These are phyloP conservation scores for Escallonia rubra DNA, from an alignment of 129 eudicot genomes.

Conservation along the genomic window DNA sequence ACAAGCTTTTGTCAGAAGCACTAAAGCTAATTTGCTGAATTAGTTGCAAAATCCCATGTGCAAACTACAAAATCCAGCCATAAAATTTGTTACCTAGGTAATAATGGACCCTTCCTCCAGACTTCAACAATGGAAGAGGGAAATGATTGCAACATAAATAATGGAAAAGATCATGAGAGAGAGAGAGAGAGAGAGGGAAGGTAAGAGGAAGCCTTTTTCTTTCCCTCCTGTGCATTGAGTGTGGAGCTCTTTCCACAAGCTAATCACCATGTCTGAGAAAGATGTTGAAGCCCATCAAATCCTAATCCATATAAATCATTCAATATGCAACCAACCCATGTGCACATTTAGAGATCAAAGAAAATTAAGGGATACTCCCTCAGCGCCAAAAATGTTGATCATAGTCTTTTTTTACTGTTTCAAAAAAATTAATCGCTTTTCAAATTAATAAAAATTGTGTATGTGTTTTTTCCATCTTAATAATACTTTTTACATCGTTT, in stretches of 20 bases:
- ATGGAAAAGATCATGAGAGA: slow-evolving; percentile 6
- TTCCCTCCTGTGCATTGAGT: slow-evolving; percentile 9
- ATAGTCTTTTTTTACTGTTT: too few relatives aligned
- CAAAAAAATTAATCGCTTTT: background rate
- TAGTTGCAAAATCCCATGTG: slow-evolving; percentile 12
- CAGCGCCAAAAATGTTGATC: too few relatives aligned
- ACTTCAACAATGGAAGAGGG: too few relatives aligned
- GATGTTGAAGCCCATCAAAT: slow-evolving; percentile 33
- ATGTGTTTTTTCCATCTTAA: too few relatives aligned
- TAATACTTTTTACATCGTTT: too few relatives aligned
- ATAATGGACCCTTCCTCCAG: too few relatives aligned
- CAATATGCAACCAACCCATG: background rate
- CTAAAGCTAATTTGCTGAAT: slow-evolving; percentile 7
- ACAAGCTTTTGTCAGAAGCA: slow-evolving; percentile 21
- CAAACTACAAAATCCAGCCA: too few relatives aligned
- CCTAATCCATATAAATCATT: slow-evolving; percentile 22
- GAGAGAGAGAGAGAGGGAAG: background rate
- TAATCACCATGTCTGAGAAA: slow-evolving; percentile 84
- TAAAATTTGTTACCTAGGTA: too few relatives aligned
- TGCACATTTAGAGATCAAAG: too few relatives aligned
- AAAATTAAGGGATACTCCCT: too few relatives aligned
- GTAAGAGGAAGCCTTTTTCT: background rate
- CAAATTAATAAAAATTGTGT: background rate
- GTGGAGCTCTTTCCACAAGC: slow-evolving; percentile 33
- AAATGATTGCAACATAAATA: too few relatives aligned